Evolutionary conservation across 345 rosid species (phyloP), one percentile per base, ranked within the genome.

Genomic region (Gossypium raimondii): DNA sequence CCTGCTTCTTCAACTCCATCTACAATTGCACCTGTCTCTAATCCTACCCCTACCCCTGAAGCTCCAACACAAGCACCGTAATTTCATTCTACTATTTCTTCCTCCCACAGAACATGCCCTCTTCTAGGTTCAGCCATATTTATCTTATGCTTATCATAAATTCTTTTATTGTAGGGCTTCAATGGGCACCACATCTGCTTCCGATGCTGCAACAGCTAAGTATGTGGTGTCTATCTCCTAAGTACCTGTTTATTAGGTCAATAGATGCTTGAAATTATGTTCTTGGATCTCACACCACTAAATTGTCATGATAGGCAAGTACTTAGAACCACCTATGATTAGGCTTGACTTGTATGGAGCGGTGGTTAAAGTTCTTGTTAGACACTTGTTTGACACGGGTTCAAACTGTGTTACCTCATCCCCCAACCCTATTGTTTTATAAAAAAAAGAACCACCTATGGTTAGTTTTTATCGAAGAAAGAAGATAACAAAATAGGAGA

Each of bases 31-130:
- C 85, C 85, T 61, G 55, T 76, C 74, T 72, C 89, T 63, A 80
- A 75, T 76, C 76, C 90, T 66, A 82, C 81, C 9, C 81, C 84
- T 61, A 85, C 79, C 60, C 75, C 81, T 52, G 76, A 81, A 78
- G 76, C 79, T 76, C 82, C 92, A 77, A 85, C 77, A 50, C 91
- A 85, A 81, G 83, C 90, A 44, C 78, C 59, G 93, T 93, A 80
- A 84, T 92, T 76, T 75, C 61, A 50, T 16, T 16, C 70, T 16
- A 10, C 18, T 14, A 16, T 25, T 53, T 9, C 18, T 43, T 62
- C 59, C 73, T 20, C 25, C 11, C 67, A 38, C 44, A 70, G 38
- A 76, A 67, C 7, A 29, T 64, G 27, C 50, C 51, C 29, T 43
- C 16, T 43, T 14, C 29, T 65, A 24, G 11, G 70, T 43, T 4